Conservation (phyloP, 257 asterid genomes). For the Solanum acaule region DNA sequence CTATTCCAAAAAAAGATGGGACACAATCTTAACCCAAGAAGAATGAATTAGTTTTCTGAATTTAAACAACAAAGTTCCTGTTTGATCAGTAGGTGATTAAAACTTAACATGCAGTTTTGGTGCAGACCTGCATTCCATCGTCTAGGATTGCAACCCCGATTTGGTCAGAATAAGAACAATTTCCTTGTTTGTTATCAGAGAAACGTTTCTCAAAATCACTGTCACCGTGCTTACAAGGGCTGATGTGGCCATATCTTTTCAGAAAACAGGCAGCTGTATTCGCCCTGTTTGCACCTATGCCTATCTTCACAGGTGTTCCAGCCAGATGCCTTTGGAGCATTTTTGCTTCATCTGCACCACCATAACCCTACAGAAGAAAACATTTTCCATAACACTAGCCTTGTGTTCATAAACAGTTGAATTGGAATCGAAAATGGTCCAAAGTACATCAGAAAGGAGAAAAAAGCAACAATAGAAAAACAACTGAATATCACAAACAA, state of each 20-base stretch:
- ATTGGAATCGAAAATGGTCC: background rate
- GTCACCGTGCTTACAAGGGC: constrained; percentile 1
- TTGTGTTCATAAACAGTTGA: background rate
- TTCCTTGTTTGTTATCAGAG: constrained; percentile 5
- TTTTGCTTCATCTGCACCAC: constrained; percentile 91
- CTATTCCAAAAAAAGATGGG: background rate
- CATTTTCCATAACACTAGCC: background rate
- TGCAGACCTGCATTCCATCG: constrained; percentile 94
- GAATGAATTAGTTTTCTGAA: background rate
- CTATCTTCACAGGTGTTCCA: constrained; percentile 52
- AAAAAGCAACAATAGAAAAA: background rate
- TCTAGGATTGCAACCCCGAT: constrained; percentile 71
- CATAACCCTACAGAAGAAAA: constrained; percentile 51
- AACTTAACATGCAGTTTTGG: background rate
- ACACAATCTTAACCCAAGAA: background rate
- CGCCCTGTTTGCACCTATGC: constrained; percentile 78
- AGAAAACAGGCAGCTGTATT: constrained; percentile 45
- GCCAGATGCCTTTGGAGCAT: constrained; percentile 77
- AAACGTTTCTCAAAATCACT: constrained; percentile 3
- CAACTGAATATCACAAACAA: background rate
- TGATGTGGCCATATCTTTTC: constrained; percentile 34
- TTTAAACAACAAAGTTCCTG: background rate
- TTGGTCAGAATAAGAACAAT: constrained; percentile 10
- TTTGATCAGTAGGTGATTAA: background rate
- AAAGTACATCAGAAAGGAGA: background rate